Evolutionary conservation across 2,329 filamentous ascomycete genomes (phyloP).

Genomic region (Venturiaceae sp.): DNA sequence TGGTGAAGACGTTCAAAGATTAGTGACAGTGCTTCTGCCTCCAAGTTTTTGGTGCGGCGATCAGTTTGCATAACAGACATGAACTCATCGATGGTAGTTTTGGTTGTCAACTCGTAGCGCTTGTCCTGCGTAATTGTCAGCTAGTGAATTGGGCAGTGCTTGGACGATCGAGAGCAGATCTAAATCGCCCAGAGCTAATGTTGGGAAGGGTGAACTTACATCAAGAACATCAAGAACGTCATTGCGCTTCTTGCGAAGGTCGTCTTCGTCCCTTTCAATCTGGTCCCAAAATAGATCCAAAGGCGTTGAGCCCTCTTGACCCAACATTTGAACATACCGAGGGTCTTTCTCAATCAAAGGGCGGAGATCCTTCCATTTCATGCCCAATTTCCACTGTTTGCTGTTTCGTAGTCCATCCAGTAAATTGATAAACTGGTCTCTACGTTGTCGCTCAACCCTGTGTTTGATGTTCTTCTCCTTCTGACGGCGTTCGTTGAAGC

Average conservation of each 20-base stretch:
- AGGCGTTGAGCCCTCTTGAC: slow-evolving; percentile 72
- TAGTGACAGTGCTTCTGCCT: slow-evolving; percentile 65
- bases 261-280: slow-evolving; percentile 85
- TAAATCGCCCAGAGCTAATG: not conserved
- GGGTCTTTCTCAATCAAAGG: slow-evolving; percentile 68
- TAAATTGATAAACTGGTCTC: slow-evolving; percentile 69
- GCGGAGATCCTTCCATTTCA: slow-evolving; percentile 79
- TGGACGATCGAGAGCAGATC: slow-evolving; percentile 2
- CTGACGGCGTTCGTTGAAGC: slow-evolving; percentile 85
- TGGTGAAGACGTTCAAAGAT: slow-evolving; percentile 85
- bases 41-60: slow-evolving; percentile 78
- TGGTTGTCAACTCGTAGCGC: slow-evolving; percentile 79
- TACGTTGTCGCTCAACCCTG: slow-evolving; percentile 74
- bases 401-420: slow-evolving; percentile 63
- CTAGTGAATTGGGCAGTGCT: not conserved
- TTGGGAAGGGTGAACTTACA: slow-evolving; percentile 41
- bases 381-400: slow-evolving; percentile 79
- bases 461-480: slow-evolving; percentile 73
- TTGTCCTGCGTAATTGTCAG: slow-evolving; percentile 52
- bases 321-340: slow-evolving; percentile 74
- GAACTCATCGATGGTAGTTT: slow-evolving; percentile 86
- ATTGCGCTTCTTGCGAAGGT: slow-evolving; percentile 71
- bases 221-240: slow-evolving; percentile 82
- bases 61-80: slow-evolving; percentile 72
- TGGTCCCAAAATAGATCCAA: slow-evolving; percentile 94